Conservation (phyloP, 495 filamentous ascomycete genomes). For the Aspergillus incahuasiensis region DNA sequence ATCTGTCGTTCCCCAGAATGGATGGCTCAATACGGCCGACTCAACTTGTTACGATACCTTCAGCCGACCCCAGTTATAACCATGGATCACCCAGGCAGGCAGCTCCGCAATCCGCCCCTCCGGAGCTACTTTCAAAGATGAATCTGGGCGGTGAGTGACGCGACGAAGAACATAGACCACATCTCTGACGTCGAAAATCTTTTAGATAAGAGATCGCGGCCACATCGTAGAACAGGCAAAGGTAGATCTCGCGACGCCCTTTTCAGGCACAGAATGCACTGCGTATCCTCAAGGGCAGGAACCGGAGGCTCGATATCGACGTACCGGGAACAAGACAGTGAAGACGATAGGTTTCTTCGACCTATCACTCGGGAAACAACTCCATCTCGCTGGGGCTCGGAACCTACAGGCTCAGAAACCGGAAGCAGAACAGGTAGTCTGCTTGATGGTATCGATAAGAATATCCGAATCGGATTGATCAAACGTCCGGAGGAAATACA, state of each 20-base stretch:
- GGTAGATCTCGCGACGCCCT: conserved; percentile 37
- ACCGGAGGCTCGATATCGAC: conserved; percentile 33
- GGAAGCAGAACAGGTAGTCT: conserved; percentile 33
- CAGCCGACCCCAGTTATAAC: conserved; percentile 23
- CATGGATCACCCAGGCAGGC: conserved; percentile 25
- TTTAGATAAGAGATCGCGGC: conserved; percentile 21
- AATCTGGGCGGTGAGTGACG: conserved; percentile 9
- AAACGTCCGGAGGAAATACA: conserved; percentile 30
- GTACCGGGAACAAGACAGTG: conserved; percentile 34
- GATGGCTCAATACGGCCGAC: conserved; percentile 18
- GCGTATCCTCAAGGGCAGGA: conserved; percentile 15
- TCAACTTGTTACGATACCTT: conserved; percentile 12
- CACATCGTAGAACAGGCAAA: conserved; percentile 28
- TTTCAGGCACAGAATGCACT: conserved; percentile 35
- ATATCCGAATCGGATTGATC: conserved; percentile 28
- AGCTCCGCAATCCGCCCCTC: conserved; percentile 11
- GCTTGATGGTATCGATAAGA: conserved; percentile 27
- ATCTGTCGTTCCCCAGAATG: no score
- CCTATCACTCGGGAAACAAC: conserved; percentile 31
- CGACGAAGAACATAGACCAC: conserved; percentile 11
- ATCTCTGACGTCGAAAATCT: conserved; percentile 16
- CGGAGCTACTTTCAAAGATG: conserved; percentile 19
- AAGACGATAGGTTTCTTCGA: conserved; percentile 29
- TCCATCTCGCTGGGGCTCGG: conserved; percentile 33
- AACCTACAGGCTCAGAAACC: conserved; percentile 24